phyloP scores from a whole-genome alignment of 495 filamentous ascomycete species.

The Cercophora samala region DNA sequence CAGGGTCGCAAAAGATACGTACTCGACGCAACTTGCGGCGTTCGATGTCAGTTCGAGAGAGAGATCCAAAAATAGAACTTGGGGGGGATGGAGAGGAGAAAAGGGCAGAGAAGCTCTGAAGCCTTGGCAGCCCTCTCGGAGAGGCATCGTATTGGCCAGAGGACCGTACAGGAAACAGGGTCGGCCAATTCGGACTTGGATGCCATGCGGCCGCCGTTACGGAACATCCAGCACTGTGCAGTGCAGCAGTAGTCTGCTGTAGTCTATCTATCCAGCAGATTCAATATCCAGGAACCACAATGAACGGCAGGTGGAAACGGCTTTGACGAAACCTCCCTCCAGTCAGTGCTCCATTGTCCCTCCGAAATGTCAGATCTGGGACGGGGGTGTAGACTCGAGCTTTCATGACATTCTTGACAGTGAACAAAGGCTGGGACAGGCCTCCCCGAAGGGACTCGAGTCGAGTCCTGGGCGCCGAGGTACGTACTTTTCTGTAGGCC shows the following conservation, averaged over 20 bases:
- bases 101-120: constrained; percentile 5
- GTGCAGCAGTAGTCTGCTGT: neutral
- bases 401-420: too few species aligned
- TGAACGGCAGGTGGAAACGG: neutral
- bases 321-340: neutral
- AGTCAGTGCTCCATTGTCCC: neutral
- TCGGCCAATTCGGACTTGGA: constrained; percentile 5
- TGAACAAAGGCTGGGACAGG: neutral
- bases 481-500: neutral
- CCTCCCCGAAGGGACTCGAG: neutral
- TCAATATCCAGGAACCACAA: neutral
- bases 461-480: neutral
- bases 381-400: neutral
- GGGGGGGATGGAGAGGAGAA: constrained; percentile 5
- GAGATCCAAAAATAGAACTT: constrained; percentile 20
- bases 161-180: constrained; percentile 1
- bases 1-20: constrained; percentile 27
- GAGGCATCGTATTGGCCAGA: neutral
- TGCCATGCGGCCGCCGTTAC: neutral
- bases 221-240: neutral
- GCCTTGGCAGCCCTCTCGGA: neutral
- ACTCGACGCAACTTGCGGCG: constrained; percentile 32
- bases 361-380: neutral
- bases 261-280: neutral
- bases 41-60: constrained; percentile 33